Evolutionary conservation across 805 yeast species (phyloP).

Genomic region (Ogataea pini): DNA sequence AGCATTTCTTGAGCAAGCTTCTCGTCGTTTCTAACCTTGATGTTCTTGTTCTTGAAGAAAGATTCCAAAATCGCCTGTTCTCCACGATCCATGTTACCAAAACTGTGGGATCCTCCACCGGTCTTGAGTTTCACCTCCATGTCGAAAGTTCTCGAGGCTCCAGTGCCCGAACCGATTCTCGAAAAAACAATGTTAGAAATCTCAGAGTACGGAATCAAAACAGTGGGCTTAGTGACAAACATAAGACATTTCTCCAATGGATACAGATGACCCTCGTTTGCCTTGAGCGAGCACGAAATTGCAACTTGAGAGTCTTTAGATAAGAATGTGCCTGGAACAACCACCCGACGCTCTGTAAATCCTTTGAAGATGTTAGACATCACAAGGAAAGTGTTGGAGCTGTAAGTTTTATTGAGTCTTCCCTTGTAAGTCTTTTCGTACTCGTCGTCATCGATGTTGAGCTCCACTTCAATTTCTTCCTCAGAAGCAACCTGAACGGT

Average conservation of each 20-base stretch:
- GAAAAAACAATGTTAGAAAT: conserved; percentile 77
- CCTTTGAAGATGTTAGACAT: conserved; percentile 88
- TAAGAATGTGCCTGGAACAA: conserved; percentile 79
- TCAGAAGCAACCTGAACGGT: conserved; percentile 87
- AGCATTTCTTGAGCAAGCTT: conserved; percentile 81
- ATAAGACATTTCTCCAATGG: conserved; percentile 90
- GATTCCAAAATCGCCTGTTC: conserved; percentile 81
- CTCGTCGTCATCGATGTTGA: conserved; percentile 82
- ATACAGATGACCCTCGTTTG: conserved; percentile 90
- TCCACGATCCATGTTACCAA: conserved; percentile 86
- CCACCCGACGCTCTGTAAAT: conserved; percentile 79
- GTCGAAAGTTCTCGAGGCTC: conserved; percentile 88
- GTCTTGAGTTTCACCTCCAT: conserved; percentile 72
- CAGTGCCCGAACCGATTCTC: conserved; percentile 79
- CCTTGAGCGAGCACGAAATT: conserved; percentile 88
- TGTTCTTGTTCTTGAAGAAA: conserved; percentile 73
- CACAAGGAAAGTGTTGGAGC: conserved; percentile 82
- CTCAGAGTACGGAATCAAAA: conserved; percentile 85
- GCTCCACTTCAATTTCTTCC: conserved; percentile 87
- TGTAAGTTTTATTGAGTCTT: conserved; percentile 65
- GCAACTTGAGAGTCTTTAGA: conserved; percentile 82
- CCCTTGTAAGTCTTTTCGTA: conserved; percentile 74
- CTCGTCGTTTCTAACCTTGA: conserved; percentile 84
- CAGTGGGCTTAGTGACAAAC: conserved; percentile 91
- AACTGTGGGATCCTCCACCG: conserved; percentile 69